A percentile compares a stretch with the other conserved stretches of the same genome.
Conservation (phyloP, 208 protist genomes). For the Angomonas ambiguus region DNA sequence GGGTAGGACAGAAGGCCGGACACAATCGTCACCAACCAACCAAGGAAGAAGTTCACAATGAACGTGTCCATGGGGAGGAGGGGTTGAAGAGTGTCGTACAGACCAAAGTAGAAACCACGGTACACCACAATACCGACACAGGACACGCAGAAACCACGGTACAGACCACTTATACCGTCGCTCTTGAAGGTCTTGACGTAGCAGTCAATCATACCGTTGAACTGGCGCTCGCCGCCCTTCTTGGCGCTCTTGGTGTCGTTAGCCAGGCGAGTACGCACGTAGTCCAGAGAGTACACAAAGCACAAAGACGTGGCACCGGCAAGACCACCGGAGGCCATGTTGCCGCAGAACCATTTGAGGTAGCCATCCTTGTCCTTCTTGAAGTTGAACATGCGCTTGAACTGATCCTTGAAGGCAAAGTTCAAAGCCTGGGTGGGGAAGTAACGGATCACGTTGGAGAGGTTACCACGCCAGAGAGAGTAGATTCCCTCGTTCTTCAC, state of each 20-base stretch:
- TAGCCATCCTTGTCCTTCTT: conserved; percentile 77
- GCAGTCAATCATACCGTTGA: conserved; percentile 94
- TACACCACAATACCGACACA: conserved; percentile 95
- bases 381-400: conserved; percentile 94
- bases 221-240: conserved; percentile 88
- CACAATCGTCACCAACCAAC: conserved; percentile 66
- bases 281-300: conserved; percentile 98
- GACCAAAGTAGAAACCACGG: conserved; percentile 96
- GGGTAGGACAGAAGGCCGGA: conserved; percentile 91
- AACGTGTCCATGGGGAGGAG: conserved; percentile 67
- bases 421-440: conserved; percentile 98
- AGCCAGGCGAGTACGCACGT: conserved; percentile 95
- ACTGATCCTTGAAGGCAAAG: conserved; percentile 97
- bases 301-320: conserved; percentile 94
- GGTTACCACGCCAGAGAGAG: conserved; percentile 97
- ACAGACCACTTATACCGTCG: conserved; percentile 85
- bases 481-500: conserved; percentile 89
- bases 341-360: conserved; percentile 86
- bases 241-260: conserved; percentile 88
- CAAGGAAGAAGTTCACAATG: conserved; percentile 67
- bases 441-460: conserved; percentile 96
- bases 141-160: conserved; percentile 96
- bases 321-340: conserved; percentile 95
- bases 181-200: conserved; percentile 88
- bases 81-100: conserved; percentile 89